Evolutionary conservation across 2,329 filamentous ascomycete genomes (phyloP).

Genomic region (Aotearoamyces nothofagi): DNA sequence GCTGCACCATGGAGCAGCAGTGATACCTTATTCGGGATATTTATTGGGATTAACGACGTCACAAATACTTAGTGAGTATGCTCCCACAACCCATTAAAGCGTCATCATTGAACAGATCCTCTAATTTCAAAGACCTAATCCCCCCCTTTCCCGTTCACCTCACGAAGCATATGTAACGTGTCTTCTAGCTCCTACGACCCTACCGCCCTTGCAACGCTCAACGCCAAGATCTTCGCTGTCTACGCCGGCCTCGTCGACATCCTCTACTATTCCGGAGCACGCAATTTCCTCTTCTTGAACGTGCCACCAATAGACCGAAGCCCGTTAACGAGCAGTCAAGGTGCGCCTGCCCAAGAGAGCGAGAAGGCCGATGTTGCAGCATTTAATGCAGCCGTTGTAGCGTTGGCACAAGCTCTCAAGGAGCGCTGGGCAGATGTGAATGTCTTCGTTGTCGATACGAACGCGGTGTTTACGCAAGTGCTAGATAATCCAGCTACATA

Average conservation of each 20-base stretch:
- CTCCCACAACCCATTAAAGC: too few species aligned
- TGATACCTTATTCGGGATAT: slow-evolving; percentile 29
- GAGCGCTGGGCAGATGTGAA: slow-evolving; percentile 25
- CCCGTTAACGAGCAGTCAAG: slow-evolving; percentile 29
- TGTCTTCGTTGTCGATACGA: slow-evolving; percentile 36
- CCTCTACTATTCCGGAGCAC: slow-evolving; percentile 34
- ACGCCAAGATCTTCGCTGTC: slow-evolving; percentile 25
- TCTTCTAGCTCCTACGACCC: too few species aligned
- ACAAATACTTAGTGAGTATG: slow-evolving; percentile 36
- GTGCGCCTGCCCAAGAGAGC: slow-evolving; percentile 16
- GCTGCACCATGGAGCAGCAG: slow-evolving; percentile 19
- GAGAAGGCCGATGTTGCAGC: slow-evolving; percentile 29
- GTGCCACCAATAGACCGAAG: slow-evolving; percentile 42
- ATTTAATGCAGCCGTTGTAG: slow-evolving; percentile 32
- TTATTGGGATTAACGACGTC: slow-evolving; percentile 41
- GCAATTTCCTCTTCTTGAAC: slow-evolving; percentile 43
- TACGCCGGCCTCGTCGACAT: slow-evolving; percentile 26
- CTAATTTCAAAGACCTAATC: too few species aligned
- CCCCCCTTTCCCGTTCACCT: too few species aligned
- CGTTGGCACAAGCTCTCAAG: slow-evolving; percentile 22
- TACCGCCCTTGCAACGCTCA: too few species aligned
- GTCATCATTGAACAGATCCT: too few species aligned
- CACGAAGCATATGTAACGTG: too few species aligned
- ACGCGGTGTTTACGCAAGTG: slow-evolving; percentile 32
- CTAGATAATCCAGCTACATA: slow-evolving; percentile 34